Evolutionary conservation across 441 rosid species (phyloP).

Genomic region (Arabidopsis lyrata): DNA sequence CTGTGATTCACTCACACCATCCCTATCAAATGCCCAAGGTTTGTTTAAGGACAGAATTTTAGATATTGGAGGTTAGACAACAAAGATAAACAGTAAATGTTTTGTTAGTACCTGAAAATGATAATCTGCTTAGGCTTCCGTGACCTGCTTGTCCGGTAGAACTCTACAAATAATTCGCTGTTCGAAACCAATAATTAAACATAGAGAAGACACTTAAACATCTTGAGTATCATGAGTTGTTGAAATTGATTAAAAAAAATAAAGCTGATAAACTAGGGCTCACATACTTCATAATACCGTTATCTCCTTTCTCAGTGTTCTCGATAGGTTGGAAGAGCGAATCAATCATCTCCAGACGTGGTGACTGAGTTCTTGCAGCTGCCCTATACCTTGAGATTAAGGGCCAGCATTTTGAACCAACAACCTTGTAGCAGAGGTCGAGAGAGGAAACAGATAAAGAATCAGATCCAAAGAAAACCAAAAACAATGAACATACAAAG

Average conservation of each 20-base stretch:
- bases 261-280: conserved; percentile 8
- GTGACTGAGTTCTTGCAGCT: conserved; percentile 87
- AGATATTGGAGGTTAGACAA: conserved; percentile 13
- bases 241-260: not conserved
- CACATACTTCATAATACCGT: conserved; percentile 85
- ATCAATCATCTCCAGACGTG: conserved; percentile 89
- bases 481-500: conserved; percentile 10
- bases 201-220: conserved; percentile 18
- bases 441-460: conserved; percentile 20
- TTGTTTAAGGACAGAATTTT: not conserved
- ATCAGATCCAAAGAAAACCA: conserved; percentile 15
- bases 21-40: conserved; percentile 55
- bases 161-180: conserved; percentile 81
- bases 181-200: conserved; percentile 17
- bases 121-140: conserved; percentile 84
- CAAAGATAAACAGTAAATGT: not conserved
- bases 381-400: conserved; percentile 92
- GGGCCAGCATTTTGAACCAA: conserved; percentile 91
- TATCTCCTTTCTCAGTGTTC: conserved; percentile 58
- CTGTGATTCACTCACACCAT: conserved; percentile 91
- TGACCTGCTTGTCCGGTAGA: conserved; percentile 60
- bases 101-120: conserved; percentile 71
- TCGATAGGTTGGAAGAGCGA: conserved; percentile 74
- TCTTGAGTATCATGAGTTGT: not conserved
- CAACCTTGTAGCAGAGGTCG: conserved; percentile 64